These are phyloP conservation scores for Pilasporangium apinafurcum DNA, from an alignment of 352 stramenopile genomes.

Conservation along the genomic window DNA sequence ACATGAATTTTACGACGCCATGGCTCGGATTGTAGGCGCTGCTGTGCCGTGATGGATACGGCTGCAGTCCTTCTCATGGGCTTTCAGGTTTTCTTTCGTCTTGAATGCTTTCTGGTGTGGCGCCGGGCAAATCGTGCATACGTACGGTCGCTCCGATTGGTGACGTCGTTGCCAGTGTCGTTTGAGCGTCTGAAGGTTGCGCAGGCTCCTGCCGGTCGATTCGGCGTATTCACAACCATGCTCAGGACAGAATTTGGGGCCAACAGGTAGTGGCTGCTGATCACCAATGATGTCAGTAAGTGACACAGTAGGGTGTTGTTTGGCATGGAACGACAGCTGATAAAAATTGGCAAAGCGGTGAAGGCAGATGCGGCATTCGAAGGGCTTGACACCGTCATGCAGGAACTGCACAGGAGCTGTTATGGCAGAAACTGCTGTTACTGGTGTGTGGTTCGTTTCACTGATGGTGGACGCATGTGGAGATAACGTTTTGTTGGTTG, in stretches of 20 bases:
- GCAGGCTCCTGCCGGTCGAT: slow-evolving; percentile 32
- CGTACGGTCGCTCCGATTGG: slow-evolving; percentile 42
- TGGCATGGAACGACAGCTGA: slow-evolving; percentile 64
- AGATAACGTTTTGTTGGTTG: neutral
- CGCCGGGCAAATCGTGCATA: slow-evolving; percentile 31
- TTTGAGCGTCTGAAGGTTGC: slow-evolving; percentile 66
- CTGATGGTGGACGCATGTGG: neutral
- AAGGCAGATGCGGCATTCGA: slow-evolving; percentile 48
- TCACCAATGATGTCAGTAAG: slow-evolving; percentile 23
- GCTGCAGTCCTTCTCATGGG: slow-evolving; percentile 57
- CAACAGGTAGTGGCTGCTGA: slow-evolving; percentile 41
- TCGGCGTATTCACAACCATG: slow-evolving; percentile 43
- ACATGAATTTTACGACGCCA: too few relatives aligned
- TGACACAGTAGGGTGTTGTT: slow-evolving; percentile 34
- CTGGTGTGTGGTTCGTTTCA: neutral
- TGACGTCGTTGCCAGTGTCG: slow-evolving; percentile 68
- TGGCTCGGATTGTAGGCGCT: neutral
- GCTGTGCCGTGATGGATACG: slow-evolving; percentile 5
- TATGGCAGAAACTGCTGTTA: slow-evolving; percentile 10
- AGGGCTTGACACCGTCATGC: slow-evolving; percentile 53
- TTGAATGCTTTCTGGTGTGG: slow-evolving; percentile 52
- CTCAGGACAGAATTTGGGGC: slow-evolving; percentile 57
- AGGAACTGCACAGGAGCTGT: slow-evolving; percentile 48
- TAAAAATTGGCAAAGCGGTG: slow-evolving; percentile 63
- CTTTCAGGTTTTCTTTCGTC: slow-evolving; percentile 64